Base-by-base conservation (phyloP, 192 early-diverging fungal genomes). In the Podila epigama region DNA sequence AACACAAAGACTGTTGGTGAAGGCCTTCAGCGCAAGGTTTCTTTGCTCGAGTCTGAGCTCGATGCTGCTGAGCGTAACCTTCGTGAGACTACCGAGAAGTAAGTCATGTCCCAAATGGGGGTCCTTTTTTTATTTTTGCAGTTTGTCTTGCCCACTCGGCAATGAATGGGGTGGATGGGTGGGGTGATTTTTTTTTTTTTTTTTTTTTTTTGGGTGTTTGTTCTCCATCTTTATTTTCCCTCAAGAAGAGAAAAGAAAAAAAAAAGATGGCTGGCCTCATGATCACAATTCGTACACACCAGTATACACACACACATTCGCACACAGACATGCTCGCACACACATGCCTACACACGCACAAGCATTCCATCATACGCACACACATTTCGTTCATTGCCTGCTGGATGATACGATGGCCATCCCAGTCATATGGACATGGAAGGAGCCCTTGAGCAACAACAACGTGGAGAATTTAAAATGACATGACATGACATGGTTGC, bases 21-120 rank as follows among this genome's bases (percentile, higher is more conserved):
- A 37, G 55, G 65, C 18, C 72, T 75, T 33, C 58, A 64, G 27
- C 48, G 72, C 13, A 75, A 75, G 60, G 72, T 75, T 31, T 75
- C 72, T 22, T 29, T 75, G 54, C 65, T 75, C 42, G 72, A 75
- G 72, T 36, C 64, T 9, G 72, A 75, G 55, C 54, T 75, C 25
- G 72, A 75, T 22, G 28, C 65, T 39, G 64, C 72, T n/a, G 65
- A 67, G 51, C 64, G 81, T 18, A 70, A 70, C 39, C 59, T 88
- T 44, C 73, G 80, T 22, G 87, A 88, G 29, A 86, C 83, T 1
- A 84, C 84, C 22, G 68, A 91, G 69, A 90, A 87, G 92, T 89
- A 92, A 84, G 88, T 85, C 34, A 32, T 33, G 42, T 51, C 57
- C 20, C 16, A 42, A n/a, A n/a, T n/a, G n/a, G n/a, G n/a, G n/a